These are phyloP conservation scores for Tetrapyrgos nigripes DNA, from an alignment of 1,284 basidiomycete genomes.

Conservation along the genomic window DNA sequence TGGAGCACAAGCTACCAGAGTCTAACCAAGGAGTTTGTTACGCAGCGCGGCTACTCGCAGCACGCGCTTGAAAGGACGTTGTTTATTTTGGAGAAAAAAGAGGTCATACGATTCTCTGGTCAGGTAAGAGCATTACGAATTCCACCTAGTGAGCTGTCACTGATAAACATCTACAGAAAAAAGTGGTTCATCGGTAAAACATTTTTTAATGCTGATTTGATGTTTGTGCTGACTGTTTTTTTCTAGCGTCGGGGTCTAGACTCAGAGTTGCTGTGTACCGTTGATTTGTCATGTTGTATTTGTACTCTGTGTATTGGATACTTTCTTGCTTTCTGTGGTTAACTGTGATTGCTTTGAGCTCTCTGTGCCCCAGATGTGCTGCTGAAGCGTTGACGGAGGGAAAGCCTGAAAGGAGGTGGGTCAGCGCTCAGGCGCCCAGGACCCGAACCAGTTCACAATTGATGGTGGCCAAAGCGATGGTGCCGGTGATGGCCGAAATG, in stretches of 20 bases:
- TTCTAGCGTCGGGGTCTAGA: slow-evolving; percentile 36
- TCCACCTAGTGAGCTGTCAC: slow-evolving; percentile 1
- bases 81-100: slow-evolving; percentile 94
- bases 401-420: not conserved
- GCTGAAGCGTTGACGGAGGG: not conserved
- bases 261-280: slow-evolving; percentile 8
- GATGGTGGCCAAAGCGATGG: too few species aligned
- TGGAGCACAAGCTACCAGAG: slow-evolving; percentile 98
- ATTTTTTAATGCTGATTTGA: not conserved
- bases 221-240: not conserved
- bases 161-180: slow-evolving; percentile 49
- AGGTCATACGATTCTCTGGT: slow-evolving; percentile 89
- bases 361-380: slow-evolving; percentile 21
- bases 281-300: slow-evolving; percentile 5
- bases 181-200: slow-evolving; percentile 44
- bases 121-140: slow-evolving; percentile 52
- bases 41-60: slow-evolving; percentile 87
- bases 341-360: too few species aligned
- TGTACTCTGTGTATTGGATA: not conserved
- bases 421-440: too few species aligned
- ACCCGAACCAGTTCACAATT: too few species aligned
- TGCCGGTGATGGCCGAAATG: not conserved
- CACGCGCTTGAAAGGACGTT: slow-evolving; percentile 94
- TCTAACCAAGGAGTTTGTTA: slow-evolving; percentile 95
- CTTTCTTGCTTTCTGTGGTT: too few species aligned